phyloP scores from a whole-genome alignment of 441 rosid genomes.

The Rhodomyrtus psidioides region DNA sequence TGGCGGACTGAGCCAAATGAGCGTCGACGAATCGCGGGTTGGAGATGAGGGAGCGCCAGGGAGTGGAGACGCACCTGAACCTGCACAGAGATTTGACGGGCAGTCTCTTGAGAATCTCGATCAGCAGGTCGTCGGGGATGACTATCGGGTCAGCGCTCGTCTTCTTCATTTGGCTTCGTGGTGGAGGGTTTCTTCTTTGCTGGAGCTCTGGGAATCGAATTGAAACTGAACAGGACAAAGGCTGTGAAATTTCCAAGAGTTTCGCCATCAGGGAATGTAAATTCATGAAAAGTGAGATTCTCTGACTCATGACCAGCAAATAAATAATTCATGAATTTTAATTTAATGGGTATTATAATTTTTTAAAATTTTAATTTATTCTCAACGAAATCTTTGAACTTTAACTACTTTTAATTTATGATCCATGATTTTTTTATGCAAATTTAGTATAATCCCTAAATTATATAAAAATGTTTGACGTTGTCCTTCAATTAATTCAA shows the following conservation, averaged over 20 bases:
- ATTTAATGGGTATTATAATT: too few relatives aligned
- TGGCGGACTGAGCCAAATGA: background rate
- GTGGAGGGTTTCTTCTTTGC: background rate
- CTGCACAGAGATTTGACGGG: background rate
- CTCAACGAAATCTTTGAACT: too few relatives aligned
- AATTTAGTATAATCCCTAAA: too few relatives aligned
- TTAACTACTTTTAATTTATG: too few relatives aligned
- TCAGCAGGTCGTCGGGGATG: background rate
- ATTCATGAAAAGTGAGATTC: background rate
- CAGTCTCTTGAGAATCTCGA: background rate
- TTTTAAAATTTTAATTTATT: too few relatives aligned
- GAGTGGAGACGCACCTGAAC: background rate
- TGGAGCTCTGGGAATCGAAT: background rate
- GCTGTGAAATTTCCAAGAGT: too few relatives aligned
- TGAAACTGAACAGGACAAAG: background rate
- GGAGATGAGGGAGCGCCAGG: background rate
- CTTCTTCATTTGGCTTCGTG: background rate
- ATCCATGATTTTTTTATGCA: too few relatives aligned
- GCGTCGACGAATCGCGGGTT: background rate
- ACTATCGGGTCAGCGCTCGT: background rate
- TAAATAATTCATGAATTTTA: too few relatives aligned
- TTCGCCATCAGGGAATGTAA: background rate
- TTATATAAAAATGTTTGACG: too few relatives aligned
- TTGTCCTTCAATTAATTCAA: too few relatives aligned
- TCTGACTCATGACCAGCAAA: background rate